Base-by-base conservation (phyloP, 2,329 filamentous ascomycete species). In the Teratosphaeria destructans region DNA sequence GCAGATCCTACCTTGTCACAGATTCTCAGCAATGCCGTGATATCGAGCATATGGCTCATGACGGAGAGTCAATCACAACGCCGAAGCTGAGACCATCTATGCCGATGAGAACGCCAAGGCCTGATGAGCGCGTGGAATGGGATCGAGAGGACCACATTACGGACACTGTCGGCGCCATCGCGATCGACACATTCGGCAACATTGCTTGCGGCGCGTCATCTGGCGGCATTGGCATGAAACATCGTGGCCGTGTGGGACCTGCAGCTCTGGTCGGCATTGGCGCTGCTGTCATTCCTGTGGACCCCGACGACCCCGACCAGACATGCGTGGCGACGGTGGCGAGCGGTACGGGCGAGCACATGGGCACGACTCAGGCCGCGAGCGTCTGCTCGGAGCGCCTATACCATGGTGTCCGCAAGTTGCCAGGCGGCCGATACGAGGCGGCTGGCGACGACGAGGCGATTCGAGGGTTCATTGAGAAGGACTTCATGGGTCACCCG, bases 211-310 rank as follows among this genome's bases (percentile, higher is more conserved):
- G 88, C 16, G 96, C 94, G 1, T 99, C 94, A 1, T 99, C 95
- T 16, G 94, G 94, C 5, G 94, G 94, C 1, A 99, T 99, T 71
- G 93, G 94, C 32, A 96, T 99, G 93, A 99, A 99, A 72, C 92
- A 96, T 73, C 85, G 85, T 61, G 95, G 94, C 5, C 87, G 94
- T 39, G 83, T 96, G 63, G 95, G 94, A 0, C 94, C 94, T 35
- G 95, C 94, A 37, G 94, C 94, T 23, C 81, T 99, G 16, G 89
- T 97, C 14, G 93, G 94, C 7, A 85, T 97, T 57, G 94, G 94
- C 59, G 93, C 91, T 23, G 88, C 90, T 39, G 87, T 99, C 32
- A 83, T 96, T n/a, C 93, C 93, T 1, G 78, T 80, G 29, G 85
- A 91, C 62, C 78, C 82, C 1, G 80, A 83, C 34, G 92, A 96